A percentile compares a stretch with the other conserved stretches of the same genome.
Evolutionary conservation across 495 filamentous ascomycete species (phyloP).

Genomic region (Lentithecium fluviatile): DNA sequence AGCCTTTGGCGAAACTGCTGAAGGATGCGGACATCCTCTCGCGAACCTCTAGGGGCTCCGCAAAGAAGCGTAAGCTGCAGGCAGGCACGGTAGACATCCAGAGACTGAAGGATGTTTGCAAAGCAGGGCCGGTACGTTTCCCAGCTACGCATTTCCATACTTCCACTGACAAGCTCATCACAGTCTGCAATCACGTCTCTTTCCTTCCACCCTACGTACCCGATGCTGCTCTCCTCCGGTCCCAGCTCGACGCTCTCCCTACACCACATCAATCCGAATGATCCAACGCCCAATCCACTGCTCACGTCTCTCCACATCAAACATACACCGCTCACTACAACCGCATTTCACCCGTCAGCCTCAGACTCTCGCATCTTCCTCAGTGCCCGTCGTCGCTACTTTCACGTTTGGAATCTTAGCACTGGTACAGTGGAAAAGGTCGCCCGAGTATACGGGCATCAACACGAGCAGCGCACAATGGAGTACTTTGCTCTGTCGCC

Average conservation of each 20-base stretch:
- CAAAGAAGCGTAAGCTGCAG: conserved; percentile 62
- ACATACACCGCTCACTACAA: conserved; percentile 74
- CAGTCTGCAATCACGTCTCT: conserved; percentile 79
- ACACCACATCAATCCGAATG: conserved; percentile 68
- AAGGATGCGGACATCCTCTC: conserved; percentile 61
- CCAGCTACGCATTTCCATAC: not conserved
- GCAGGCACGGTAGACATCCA: conserved; percentile 87
- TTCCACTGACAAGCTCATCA: not conserved
- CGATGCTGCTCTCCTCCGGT: conserved; percentile 85
- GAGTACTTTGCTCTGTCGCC: conserved; percentile 84
- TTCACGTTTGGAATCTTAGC: conserved; percentile 88
- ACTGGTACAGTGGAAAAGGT: conserved; percentile 79
- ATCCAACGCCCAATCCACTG: conserved; percentile 71
- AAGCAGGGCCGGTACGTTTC: conserved; percentile 55
- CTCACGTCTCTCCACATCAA: conserved; percentile 86
- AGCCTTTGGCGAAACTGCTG: conserved; percentile 78
- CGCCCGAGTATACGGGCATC: conserved; percentile 72
- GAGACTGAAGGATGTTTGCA: conserved; percentile 63
- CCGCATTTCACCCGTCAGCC: conserved; percentile 64
- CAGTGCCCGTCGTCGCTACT: conserved; percentile 81
- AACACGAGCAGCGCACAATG: conserved; percentile 83
- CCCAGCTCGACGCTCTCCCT: conserved; percentile 79
- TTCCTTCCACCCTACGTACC: conserved; percentile 81
- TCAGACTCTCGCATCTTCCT: conserved; percentile 71
- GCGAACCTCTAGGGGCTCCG: conserved; percentile 25